A percentile compares a stretch with the other conserved stretches of the same genome.
Conservation (phyloP, 139 green algal species). For the Chlorella sp. region DNA sequence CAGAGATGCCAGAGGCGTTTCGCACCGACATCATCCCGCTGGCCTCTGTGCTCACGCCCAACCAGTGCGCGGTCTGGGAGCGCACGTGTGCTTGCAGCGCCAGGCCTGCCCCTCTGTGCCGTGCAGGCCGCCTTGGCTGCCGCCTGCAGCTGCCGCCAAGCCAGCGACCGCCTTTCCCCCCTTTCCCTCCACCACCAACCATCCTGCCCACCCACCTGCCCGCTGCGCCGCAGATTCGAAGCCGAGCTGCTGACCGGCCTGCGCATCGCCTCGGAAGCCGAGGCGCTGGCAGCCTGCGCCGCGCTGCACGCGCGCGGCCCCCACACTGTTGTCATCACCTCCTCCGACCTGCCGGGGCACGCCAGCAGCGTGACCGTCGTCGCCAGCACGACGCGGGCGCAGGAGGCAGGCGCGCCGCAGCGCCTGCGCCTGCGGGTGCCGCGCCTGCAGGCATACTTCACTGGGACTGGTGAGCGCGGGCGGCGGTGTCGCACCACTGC, state of each 20-base stretch:
- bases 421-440: constrained; percentile 55
- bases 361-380: constrained; percentile 60
- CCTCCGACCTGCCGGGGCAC: constrained; percentile 24
- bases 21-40: constrained; percentile 62
- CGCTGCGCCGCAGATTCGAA: constrained; percentile 68
- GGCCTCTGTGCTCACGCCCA: constrained; percentile 83
- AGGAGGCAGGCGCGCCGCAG: constrained; percentile 36
- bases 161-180: background rate
- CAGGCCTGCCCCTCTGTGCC: background rate
- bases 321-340: constrained; percentile 76
- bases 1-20: constrained; percentile 78
- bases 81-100: no score
- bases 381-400: constrained; percentile 58
- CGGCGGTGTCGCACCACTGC: no score
- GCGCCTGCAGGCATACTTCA: constrained; percentile 75
- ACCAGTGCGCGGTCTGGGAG: constrained; percentile 48
- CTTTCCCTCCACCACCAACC: background rate
- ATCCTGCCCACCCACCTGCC: background rate
- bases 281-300: constrained; percentile 63
- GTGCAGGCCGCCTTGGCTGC: background rate
- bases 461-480: constrained; percentile 65
- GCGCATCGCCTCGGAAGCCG: constrained; percentile 50
- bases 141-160: background rate
- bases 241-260: constrained; percentile 78
- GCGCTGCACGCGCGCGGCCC: constrained; percentile 66